Evolutionary conservation across 2,329 filamentous ascomycete species (phyloP).

Genomic region (Sphaerulina musiva): DNA sequence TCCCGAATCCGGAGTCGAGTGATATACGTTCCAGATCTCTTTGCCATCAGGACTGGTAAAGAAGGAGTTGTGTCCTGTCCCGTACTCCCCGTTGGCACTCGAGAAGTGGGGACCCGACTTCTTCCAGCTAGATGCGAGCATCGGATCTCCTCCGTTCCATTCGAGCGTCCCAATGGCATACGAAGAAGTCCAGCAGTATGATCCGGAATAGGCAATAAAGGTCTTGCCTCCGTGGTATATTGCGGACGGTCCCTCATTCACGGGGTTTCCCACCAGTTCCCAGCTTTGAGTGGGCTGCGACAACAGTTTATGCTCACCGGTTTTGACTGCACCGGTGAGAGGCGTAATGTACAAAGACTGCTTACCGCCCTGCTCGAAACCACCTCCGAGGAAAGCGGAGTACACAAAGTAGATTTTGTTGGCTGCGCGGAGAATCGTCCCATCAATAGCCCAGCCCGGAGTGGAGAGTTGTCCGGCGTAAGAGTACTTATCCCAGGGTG

Average conservation of each 20-base stretch:
- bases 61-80: constrained; percentile 38
- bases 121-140: constrained; percentile 42
- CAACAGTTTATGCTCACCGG: constrained; percentile 45
- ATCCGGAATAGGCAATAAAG: constrained; percentile 50
- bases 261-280: constrained; percentile 45
- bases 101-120: constrained; percentile 50
- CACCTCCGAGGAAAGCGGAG: constrained; percentile 39
- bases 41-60: constrained; percentile 51
- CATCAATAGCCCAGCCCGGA: constrained; percentile 49
- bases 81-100: constrained; percentile 50
- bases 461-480: constrained; percentile 45
- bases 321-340: constrained; percentile 38
- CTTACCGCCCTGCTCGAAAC: constrained; percentile 34
- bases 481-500: constrained; percentile 48
- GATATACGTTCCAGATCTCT: constrained; percentile 52
- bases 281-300: constrained; percentile 47
- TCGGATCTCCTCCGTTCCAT: constrained; percentile 49
- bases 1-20: constrained; percentile 45
- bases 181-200: constrained; percentile 51
- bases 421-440: constrained; percentile 45
- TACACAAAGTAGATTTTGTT: constrained; percentile 50
- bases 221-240: constrained; percentile 50
- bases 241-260: constrained; percentile 51
- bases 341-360: constrained; percentile 40
- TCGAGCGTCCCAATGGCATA: constrained; percentile 51